phyloP scores from a whole-genome alignment of 2,329 filamentous ascomycete genomes.

The Paradendryphiella salina region DNA sequence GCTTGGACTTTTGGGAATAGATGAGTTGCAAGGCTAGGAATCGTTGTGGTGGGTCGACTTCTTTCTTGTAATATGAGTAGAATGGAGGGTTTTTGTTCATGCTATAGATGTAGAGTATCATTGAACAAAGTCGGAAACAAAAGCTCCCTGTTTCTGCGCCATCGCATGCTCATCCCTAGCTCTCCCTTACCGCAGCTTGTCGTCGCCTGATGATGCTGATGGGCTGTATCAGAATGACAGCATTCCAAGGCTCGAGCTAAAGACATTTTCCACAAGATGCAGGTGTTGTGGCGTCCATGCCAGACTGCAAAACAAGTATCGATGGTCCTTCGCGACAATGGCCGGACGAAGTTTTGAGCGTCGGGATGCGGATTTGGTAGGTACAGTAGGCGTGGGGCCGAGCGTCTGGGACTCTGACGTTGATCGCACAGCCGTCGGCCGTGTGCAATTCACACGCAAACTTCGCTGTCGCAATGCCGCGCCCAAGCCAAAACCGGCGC shows the following conservation, averaged over 20 bases:
- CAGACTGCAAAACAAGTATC: too few relatives aligned
- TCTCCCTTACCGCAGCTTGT: not conserved
- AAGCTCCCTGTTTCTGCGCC: too few relatives aligned
- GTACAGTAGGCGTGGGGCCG: constrained; percentile 10
- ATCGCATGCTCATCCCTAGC: not conserved
- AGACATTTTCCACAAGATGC: too few relatives aligned
- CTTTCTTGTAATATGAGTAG: too few relatives aligned
- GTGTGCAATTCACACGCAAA: not conserved
- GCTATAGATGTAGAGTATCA: too few relatives aligned
- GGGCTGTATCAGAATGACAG: too few relatives aligned
- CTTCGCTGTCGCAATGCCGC: constrained; percentile 22
- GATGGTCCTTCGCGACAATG: not conserved
- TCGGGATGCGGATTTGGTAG: constrained; percentile 5
- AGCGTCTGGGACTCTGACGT: constrained; percentile 13
- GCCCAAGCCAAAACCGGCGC: constrained; percentile 33
- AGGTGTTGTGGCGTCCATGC: too few relatives aligned
- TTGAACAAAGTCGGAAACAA: too few relatives aligned
- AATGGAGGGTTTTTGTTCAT: too few relatives aligned
- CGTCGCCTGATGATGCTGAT: too few relatives aligned
- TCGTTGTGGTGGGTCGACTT: too few relatives aligned
- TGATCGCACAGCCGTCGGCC: constrained; percentile 7
- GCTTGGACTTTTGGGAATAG: constrained; percentile 31
- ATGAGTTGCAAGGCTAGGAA: not conserved
- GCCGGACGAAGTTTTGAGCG: not conserved
- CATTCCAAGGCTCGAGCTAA: too few relatives aligned